These are phyloP conservation scores for Candida schatavii DNA, from an alignment of 805 yeast species.

Conservation along the genomic window DNA sequence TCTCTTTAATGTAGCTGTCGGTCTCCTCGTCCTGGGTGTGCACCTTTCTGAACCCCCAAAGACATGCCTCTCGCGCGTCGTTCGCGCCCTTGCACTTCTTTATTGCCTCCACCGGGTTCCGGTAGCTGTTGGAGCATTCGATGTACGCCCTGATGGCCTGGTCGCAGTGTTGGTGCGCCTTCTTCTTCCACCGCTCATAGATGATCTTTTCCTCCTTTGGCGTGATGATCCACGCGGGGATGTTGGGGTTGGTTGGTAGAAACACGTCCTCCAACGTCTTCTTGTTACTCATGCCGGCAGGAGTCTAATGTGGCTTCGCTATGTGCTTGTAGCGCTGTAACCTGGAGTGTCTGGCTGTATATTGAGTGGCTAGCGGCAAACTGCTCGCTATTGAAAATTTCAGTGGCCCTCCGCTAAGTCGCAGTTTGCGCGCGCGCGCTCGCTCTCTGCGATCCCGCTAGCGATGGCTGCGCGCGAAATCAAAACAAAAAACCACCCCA, in stretches of 20 bases:
- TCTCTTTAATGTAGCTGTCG: constrained; percentile 60
- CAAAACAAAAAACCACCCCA: too few species aligned
- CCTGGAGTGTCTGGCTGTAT: too few species aligned
- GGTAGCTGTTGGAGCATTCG: constrained; percentile 56
- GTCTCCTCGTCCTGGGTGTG: constrained; percentile 69
- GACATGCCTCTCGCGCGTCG: constrained; percentile 60
- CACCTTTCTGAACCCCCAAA: constrained; percentile 55
- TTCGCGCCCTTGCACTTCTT: constrained; percentile 61
- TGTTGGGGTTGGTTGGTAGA: constrained; percentile 40
- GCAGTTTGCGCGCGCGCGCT: too few species aligned
- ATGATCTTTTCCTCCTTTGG: constrained; percentile 76
- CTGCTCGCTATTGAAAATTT: too few species aligned
- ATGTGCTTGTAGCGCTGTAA: too few species aligned
- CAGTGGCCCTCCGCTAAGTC: too few species aligned
- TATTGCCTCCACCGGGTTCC: constrained; percentile 63
- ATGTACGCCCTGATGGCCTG: constrained; percentile 67
- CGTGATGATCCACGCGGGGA: constrained; percentile 74
- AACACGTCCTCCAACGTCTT: constrained; percentile 33
- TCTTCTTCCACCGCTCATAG: constrained; percentile 65
- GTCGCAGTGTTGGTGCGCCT: constrained; percentile 65
- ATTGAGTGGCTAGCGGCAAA: too few species aligned
- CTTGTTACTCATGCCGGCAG: constrained; percentile 1
- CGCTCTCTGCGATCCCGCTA: too few species aligned
- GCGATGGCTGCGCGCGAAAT: too few species aligned
- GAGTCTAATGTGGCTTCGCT: background rate